phyloP scores from a whole-genome alignment of 106 monocot genomes.

The Dendrobium huoshanense region DNA sequence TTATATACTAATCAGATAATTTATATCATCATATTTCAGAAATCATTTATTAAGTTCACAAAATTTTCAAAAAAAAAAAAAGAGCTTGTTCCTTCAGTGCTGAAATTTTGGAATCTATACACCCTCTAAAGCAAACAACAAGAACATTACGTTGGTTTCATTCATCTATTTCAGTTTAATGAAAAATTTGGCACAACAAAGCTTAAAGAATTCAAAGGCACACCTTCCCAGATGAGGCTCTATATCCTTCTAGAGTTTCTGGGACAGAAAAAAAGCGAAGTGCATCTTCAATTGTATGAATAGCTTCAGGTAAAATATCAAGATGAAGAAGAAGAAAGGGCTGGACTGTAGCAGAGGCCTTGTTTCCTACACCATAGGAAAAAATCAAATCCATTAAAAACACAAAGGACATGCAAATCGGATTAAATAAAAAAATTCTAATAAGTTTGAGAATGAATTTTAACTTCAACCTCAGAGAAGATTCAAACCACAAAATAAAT shows the following conservation, averaged over 20 bases:
- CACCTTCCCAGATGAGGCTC: constrained; percentile 83
- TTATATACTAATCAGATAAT: constrained; percentile 1
- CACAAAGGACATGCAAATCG: neutral
- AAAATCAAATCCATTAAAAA: constrained; percentile 3
- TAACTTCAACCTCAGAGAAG: neutral
- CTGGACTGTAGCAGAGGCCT: constrained; percentile 89
- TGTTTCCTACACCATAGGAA: constrained; percentile 51
- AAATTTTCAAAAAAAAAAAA: neutral
- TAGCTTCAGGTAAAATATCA: constrained; percentile 78
- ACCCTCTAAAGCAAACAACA: neutral
- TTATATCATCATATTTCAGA: neutral
- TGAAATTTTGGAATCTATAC: neutral
- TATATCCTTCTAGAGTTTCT: constrained; percentile 91
- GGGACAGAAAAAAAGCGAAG: constrained; percentile 77
- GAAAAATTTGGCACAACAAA: neutral
- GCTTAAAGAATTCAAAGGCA: neutral
- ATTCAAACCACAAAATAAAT: neutral
- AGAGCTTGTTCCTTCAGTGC: neutral
- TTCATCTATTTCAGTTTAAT: neutral
- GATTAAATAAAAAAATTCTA: neutral
- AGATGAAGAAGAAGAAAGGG: constrained; percentile 94
- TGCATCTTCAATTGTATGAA: constrained; percentile 86
- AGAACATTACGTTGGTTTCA: neutral
- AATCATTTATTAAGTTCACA: neutral
- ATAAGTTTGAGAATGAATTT: neutral